Conservation (phyloP, 352 stramenopile genomes). For the Thalassiosira delicatula region DNA sequence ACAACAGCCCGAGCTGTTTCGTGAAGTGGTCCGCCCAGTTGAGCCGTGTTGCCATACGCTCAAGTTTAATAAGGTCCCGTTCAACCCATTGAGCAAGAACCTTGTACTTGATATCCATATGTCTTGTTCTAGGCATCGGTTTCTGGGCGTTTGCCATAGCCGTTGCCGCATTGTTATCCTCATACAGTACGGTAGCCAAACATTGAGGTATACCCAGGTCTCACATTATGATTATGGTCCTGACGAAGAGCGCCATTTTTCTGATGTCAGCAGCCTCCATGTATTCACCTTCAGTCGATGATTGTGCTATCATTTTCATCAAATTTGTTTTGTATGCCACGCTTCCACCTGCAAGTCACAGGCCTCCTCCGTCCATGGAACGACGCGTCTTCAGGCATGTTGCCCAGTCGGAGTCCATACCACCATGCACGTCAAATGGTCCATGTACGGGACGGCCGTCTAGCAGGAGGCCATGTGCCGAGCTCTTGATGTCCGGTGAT, state of each 20-base stretch:
- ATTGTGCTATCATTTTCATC: conserved; percentile 3
- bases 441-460: not conserved
- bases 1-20: conserved; percentile 5
- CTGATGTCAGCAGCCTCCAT: conserved; percentile 14
- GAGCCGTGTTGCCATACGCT: conserved; percentile 23
- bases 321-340: conserved; percentile 23
- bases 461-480: not conserved
- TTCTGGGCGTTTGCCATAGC: conserved; percentile 43
- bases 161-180: conserved; percentile 15
- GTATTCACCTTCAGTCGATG: conserved; percentile 29
- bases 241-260: conserved; percentile 9
- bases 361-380: not conserved
- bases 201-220: conserved; percentile 22
- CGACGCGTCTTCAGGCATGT: not conserved
- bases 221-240: conserved; percentile 21
- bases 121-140: conserved; percentile 41
- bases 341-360: not conserved
- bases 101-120: conserved; percentile 61
- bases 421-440: not conserved
- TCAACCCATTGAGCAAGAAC: conserved; percentile 53
- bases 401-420: conserved; percentile 31
- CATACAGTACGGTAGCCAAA: conserved; percentile 17
- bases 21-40: conserved; percentile 50
- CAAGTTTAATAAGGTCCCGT: conserved; percentile 25
- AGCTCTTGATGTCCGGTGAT: conserved; percentile 3